Evolutionary conservation across 345 rosid genomes (phyloP).

Genomic region (Passiflora organensis): DNA sequence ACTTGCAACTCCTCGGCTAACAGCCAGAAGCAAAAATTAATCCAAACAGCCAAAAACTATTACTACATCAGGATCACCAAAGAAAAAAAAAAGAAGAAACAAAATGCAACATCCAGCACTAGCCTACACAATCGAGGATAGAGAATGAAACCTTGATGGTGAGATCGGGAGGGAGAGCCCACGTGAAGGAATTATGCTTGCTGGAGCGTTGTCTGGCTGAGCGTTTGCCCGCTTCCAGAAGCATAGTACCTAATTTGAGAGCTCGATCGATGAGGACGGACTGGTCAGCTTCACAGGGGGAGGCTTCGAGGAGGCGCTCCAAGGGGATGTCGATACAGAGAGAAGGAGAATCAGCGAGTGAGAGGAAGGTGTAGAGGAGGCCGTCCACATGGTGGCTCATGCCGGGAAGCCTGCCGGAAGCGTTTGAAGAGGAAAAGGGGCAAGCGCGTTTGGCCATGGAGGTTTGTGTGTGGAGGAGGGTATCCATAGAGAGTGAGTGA

Average conservation of each 20-base stretch:
- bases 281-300: constrained; percentile 46
- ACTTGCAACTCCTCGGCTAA: neutral
- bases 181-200: constrained; percentile 50
- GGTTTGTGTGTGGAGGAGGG: constrained; percentile 31
- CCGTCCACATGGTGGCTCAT: constrained; percentile 29
- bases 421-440: constrained; percentile 19
- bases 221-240: constrained; percentile 56
- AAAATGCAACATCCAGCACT: too few species aligned
- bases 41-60: neutral
- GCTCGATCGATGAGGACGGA: constrained; percentile 60
- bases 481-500: constrained; percentile 35
- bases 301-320: constrained; percentile 57
- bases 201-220: constrained; percentile 66
- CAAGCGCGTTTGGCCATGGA: constrained; percentile 68
- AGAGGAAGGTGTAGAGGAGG: constrained; percentile 46
- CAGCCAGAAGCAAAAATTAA: too few species aligned
- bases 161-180: constrained; percentile 79
- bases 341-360: constrained; percentile 42
- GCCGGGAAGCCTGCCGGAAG: constrained; percentile 13
- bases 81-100: neutral
- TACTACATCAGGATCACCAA: neutral
- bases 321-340: constrained; percentile 50
- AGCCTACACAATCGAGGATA: neutral
- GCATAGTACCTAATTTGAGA: constrained; percentile 47
- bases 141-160: constrained; percentile 52